Evolutionary conservation across 441 rosid species (phyloP).

Genomic region (Rhodomyrtus psidioides): DNA sequence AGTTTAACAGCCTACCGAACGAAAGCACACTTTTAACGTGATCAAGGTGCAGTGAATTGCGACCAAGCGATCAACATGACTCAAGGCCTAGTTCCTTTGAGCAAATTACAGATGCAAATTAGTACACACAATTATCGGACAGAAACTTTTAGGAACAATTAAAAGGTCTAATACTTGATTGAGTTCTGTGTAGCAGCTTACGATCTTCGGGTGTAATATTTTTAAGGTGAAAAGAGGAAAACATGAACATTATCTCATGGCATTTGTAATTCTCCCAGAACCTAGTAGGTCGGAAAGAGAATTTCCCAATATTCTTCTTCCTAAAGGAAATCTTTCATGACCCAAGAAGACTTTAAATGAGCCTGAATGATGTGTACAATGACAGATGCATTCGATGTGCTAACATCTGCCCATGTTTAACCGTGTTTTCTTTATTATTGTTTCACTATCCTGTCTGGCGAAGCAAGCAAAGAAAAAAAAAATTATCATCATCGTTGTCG

Average conservation of each 20-base stretch:
- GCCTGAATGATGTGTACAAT: background rate
- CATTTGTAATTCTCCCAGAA: background rate
- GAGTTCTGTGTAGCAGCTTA: background rate
- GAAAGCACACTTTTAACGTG: background rate
- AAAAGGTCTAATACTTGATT: background rate
- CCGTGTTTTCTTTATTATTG: background rate
- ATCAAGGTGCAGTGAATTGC: background rate
- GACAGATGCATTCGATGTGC: background rate
- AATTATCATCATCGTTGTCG: background rate
- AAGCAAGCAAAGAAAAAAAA: background rate
- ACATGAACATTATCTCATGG: background rate
- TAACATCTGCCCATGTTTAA: background rate
- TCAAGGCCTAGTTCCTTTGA: background rate
- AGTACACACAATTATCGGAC: background rate
- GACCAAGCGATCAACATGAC: background rate
- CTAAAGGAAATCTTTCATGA: background rate
- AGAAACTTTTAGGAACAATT: background rate
- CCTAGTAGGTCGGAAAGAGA: background rate
- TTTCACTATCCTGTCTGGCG: background rate
- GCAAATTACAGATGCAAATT: background rate
- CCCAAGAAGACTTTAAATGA: background rate
- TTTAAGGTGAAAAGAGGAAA: too few relatives aligned
- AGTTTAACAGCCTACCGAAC: background rate
- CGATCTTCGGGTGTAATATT: too few relatives aligned
- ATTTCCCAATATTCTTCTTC: background rate